phyloP scores from a whole-genome alignment of 495 filamentous ascomycete species.

The Aspergillus sparsus region DNA sequence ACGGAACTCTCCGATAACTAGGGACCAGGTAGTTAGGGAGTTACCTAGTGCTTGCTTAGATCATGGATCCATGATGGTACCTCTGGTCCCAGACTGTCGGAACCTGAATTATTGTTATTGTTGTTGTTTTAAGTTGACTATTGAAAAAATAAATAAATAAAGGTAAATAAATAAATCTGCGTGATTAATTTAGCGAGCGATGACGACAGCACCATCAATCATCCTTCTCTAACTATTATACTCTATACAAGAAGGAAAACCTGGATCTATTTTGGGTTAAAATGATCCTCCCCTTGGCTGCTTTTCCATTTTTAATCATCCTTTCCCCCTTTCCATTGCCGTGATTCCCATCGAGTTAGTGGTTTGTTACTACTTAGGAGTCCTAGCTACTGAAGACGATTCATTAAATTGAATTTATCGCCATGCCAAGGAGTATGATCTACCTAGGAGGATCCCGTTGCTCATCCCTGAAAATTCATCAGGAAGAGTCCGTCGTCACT shows the following conservation, averaged over 20 bases:
- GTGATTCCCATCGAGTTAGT: too few species aligned
- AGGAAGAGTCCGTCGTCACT: background rate
- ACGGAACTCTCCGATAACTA: slow-evolving; percentile 13
- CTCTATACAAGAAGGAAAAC: slow-evolving; percentile 1
- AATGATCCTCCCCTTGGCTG: slow-evolving; percentile 18
- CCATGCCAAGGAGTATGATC: slow-evolving; percentile 17
- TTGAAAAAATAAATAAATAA: too few species aligned
- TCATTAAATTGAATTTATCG: slow-evolving; percentile 7
- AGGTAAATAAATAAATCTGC: too few species aligned
- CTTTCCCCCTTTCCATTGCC: too few species aligned
- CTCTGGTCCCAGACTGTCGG: slow-evolving; percentile 12
- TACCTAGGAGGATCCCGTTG: background rate
- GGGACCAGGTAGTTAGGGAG: too few species aligned
- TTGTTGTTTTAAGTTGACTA: background rate
- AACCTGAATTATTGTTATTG: background rate
- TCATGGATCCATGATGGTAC: too few species aligned
- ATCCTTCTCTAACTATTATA: background rate
- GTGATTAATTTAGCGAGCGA: too few species aligned
- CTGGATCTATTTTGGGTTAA: slow-evolving; percentile 1
- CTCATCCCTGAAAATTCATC: background rate
- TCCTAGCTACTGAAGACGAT: background rate
- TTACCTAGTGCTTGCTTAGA: background rate
- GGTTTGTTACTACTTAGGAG: too few species aligned
- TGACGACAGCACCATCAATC: too few species aligned
- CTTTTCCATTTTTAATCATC: background rate